Base-by-base conservation (phyloP, 768 basidiomycete species). In the Gymnopilus junonius region DNA sequence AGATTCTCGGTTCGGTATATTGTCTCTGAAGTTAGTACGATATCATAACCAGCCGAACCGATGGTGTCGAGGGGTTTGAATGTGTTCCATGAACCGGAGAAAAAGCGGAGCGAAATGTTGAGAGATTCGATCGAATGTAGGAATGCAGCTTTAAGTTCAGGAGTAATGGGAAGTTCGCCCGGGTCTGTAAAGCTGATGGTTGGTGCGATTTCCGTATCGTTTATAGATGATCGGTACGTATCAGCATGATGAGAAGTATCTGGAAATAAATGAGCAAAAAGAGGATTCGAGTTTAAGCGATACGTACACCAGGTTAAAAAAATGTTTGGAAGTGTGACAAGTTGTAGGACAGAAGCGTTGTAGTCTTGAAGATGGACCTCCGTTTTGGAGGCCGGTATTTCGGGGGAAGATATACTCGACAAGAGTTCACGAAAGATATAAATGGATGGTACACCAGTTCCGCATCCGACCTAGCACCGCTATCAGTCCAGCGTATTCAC, bases 21-120 rank as follows among this genome's bases (percentile, higher is more conserved):
- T 40, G 97, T 99, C 77, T 99, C 97, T 25, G 93, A 93, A 0
- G 95, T 94, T 54, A 99, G 77, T 2, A 97, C 79, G 43, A 95
- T 65, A 68, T 95, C 85, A 75, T 91, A 94, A 2, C 67, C 71
- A 8, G n/a, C 23, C 32, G 64, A 40, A 21, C 78, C 78, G 14
- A 74, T 75, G 1, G 75, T 60, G 4, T 61, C 29, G 1, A 55
- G 25, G 1, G 79, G 64, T 60, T 83, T 75, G 62, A 89, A 88
- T 10, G 77, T 72, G 17, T 80, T 76, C 97, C 97, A 99, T 15
- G 91, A 85, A 1, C 97, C 96, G 21, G 87, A 83, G 70, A 90
- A 94, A 76, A 98, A 92, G 21, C 83, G 80, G 10, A 99, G 71
- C 29, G 80, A 70, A 65, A 99, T 78, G 39, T 83, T 77, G 65